Evolutionary conservation across 2,329 filamentous ascomycete genomes (phyloP), one percentile per base, ranked within the genome.

Genomic region (Claviceps pazoutovae): DNA sequence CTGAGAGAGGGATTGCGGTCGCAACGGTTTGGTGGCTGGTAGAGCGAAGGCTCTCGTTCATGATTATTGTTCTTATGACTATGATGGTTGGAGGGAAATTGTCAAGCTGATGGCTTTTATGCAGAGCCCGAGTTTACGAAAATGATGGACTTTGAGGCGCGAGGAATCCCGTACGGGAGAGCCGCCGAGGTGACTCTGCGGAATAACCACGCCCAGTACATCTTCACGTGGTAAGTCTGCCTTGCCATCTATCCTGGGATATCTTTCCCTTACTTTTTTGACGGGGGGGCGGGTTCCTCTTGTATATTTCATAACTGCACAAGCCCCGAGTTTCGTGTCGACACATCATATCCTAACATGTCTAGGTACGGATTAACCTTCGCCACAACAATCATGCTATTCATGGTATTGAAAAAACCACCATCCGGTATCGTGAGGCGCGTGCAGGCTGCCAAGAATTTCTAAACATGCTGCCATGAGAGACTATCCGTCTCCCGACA

Each of bases 131-230:
- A 93, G 65, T 74, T 91, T 60, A 71, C 96, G 60, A 78, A 80
- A 58, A 76, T 83, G 56, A 83, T 88, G 63, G 82, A 90, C 60
- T 80, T 88, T 62, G 79, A 87, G 63, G 75, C 78, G 14, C 86
- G 84, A 60, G 93, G 93, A 30, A 83, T 96, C 54, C 93, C 93
- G 1, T 91, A 96, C 64, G 93, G 90, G 14, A 79, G 91, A 63
- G 72, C 88, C 6, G 79, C 93, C 4, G 88, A 95, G 69, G 90
- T 98, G 55, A 95, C 94, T 65, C 72, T 98, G 63, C 80, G 88
- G 66, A 98, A 98, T 66, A 97, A 95, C 69, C 93, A 98, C 69
- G 83, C 88, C 57, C 93, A 97, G 74, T 98, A 98, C 69, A 98
- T 98, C 59, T 93, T 96, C 68, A 98, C 93, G 58, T 98, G 93